These are phyloP conservation scores for Mollisia scopiformis DNA, from an alignment of 2,329 filamentous ascomycete genomes.

Conservation along the genomic window DNA sequence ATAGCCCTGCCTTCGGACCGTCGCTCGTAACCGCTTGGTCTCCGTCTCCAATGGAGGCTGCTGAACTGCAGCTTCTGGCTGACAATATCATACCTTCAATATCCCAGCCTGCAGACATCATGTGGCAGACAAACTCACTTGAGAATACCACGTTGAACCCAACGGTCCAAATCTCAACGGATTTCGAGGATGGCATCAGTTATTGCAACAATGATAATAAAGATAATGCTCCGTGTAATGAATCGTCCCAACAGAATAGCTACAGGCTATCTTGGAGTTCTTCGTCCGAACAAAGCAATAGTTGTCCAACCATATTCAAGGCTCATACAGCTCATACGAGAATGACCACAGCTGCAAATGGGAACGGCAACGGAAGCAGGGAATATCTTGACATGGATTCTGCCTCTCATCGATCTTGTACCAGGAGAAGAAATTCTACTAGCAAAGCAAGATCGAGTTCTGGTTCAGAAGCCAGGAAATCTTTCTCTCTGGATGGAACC, in stretches of 20 bases:
- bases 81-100: neutral
- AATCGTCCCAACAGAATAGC: neutral
- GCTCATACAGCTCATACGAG: too few species aligned
- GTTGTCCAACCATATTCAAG: too few species aligned
- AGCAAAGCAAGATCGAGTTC: neutral
- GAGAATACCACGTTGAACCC: neutral
- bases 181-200: neutral
- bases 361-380: neutral
- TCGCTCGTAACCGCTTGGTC: neutral
- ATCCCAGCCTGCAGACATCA: neutral
- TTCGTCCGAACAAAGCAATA: neutral
- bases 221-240: neutral
- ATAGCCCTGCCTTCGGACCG: neutral
- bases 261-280: neutral
- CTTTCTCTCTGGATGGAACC: neutral
- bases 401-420: neutral
- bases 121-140: neutral
- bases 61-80: neutral
- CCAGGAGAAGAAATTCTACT: neutral
- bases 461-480: neutral
- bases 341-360: neutral
- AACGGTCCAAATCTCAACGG: neutral
- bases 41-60: neutral
- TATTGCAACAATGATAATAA: neutral
- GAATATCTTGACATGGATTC: neutral